phyloP scores from a whole-genome alignment of 805 yeast genomes.

The Schwanniomyces pseudopolymorphus region DNA sequence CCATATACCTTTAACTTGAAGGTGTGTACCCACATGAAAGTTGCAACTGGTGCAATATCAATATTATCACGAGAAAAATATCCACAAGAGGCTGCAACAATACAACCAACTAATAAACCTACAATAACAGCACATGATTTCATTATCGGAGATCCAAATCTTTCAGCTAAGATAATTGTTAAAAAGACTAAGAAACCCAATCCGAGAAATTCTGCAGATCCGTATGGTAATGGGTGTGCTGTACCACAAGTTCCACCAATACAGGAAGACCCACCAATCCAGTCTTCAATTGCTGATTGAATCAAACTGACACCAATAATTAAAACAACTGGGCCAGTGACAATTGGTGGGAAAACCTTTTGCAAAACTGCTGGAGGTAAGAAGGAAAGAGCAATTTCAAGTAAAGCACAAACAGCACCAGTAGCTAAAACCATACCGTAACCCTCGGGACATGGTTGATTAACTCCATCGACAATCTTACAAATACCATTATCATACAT shows the following conservation, averaged over 20 bases:
- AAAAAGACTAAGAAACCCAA: slow-evolving; percentile 81
- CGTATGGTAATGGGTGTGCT: slow-evolving; percentile 67
- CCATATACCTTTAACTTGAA: slow-evolving; percentile 76
- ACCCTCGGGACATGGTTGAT: slow-evolving; percentile 82
- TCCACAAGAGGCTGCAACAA: slow-evolving; percentile 88
- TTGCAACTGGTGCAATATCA: slow-evolving; percentile 73
- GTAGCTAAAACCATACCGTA: slow-evolving; percentile 87
- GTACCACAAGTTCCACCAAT: slow-evolving; percentile 31
- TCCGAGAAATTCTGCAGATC: slow-evolving; percentile 84
- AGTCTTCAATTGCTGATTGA: slow-evolving; percentile 73
- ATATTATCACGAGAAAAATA: slow-evolving; percentile 64
- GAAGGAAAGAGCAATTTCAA: slow-evolving; percentile 74
- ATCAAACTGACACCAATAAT: slow-evolving; percentile 75
- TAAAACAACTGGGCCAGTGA: slow-evolving; percentile 90
- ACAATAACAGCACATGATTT: slow-evolving; percentile 89
- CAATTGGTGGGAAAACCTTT: slow-evolving; percentile 80
- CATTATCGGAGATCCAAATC: slow-evolving; percentile 93
- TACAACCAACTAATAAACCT: slow-evolving; percentile 84
- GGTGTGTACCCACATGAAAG: slow-evolving; percentile 87
- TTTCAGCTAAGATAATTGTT: slow-evolving; percentile 73
- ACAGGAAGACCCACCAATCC: slow-evolving; percentile 86
- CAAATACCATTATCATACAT: slow-evolving; percentile 63
- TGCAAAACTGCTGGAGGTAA: slow-evolving; percentile 72
- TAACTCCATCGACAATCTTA: slow-evolving; percentile 61
- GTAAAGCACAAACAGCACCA: slow-evolving; percentile 70